Conservation (phyloP, 2,329 filamentous ascomycete species). For the Talaromyces atroroseus region DNA sequence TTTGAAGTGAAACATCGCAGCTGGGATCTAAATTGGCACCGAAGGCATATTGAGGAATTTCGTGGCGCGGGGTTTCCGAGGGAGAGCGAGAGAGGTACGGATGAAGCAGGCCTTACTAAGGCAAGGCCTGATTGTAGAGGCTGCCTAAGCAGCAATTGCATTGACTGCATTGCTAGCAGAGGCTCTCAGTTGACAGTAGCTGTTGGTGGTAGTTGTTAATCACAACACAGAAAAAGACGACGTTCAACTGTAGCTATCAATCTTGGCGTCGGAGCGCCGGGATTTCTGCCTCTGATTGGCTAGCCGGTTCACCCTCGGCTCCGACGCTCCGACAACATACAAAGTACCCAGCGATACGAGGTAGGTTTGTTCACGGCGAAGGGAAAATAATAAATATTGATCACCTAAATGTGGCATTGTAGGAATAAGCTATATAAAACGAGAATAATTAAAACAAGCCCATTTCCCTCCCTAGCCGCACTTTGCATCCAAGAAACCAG, state of each 20-base stretch:
- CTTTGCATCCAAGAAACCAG: conserved; percentile 13
- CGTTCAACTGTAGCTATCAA: background rate
- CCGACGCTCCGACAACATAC: too few relatives aligned
- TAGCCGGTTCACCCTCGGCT: background rate
- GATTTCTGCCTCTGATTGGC: background rate
- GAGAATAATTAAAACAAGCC: background rate
- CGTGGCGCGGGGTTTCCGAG: conserved; percentile 19
- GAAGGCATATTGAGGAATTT: conserved; percentile 37
- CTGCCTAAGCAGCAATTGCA: conserved; percentile 37
- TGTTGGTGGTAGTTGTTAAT: background rate
- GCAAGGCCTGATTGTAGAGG: conserved; percentile 27
- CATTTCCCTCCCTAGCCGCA: background rate
- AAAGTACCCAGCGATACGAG: too few relatives aligned
- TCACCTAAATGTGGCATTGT: background rate
- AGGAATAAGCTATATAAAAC: background rate
- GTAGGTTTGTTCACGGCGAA: background rate
- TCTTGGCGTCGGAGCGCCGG: background rate
- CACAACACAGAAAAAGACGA: conserved; percentile 3
- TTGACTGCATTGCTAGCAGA: conserved; percentile 33
- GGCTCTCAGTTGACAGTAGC: background rate
- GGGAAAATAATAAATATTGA: background rate
- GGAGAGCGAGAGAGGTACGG: conserved; percentile 18
- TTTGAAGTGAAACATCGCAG: conserved; percentile 24
- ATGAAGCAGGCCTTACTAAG: conserved; percentile 20
- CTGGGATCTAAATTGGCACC: conserved; percentile 38